These are phyloP conservation scores for Phenoliferia sp. DNA, from an alignment of 1,284 basidiomycete species.

Conservation along the genomic window DNA sequence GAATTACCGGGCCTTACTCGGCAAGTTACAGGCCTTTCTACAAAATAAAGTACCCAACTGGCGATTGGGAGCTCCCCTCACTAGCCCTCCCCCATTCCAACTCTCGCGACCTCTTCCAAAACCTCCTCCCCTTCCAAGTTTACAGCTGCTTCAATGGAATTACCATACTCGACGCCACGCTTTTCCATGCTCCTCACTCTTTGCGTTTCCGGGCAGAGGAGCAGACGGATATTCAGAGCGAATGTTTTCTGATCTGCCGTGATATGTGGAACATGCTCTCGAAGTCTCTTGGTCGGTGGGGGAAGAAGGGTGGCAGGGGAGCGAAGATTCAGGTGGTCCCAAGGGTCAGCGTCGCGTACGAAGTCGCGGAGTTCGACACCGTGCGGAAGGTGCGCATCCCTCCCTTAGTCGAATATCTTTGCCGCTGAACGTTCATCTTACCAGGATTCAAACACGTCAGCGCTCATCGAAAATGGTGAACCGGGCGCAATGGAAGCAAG, in stretches of 20 bases:
- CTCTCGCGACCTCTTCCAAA: constrained; percentile 39
- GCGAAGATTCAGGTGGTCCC: constrained; percentile 24
- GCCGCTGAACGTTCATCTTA: not conserved
- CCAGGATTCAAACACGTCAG: constrained; percentile 18
- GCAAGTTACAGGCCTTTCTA: constrained; percentile 29
- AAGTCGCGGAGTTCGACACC: constrained; percentile 11
- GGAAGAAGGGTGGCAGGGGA: constrained; percentile 3
- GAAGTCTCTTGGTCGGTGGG: constrained; percentile 1
- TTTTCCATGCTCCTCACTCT: constrained; percentile 37
- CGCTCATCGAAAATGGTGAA: constrained; percentile 8
- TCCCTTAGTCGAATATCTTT: not conserved
- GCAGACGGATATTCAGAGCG: constrained; percentile 15
- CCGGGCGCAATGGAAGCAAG: not conserved
- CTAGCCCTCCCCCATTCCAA: constrained; percentile 40
- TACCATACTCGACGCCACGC: constrained; percentile 41
- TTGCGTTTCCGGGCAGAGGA: constrained; percentile 20
- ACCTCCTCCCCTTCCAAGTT: constrained; percentile 43
- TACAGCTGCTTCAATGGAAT: constrained; percentile 44
- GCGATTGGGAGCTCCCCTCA: constrained; percentile 22
- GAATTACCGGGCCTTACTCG: no score
- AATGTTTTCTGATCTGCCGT: constrained; percentile 24
- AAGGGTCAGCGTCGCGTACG: constrained; percentile 13
- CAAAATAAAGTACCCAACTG: constrained; percentile 17
- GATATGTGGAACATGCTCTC: constrained; percentile 19
- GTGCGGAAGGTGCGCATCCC: constrained; percentile 3